Evolutionary conservation across 805 yeast species (phyloP).

Genomic region (Candida nanaspora): DNA sequence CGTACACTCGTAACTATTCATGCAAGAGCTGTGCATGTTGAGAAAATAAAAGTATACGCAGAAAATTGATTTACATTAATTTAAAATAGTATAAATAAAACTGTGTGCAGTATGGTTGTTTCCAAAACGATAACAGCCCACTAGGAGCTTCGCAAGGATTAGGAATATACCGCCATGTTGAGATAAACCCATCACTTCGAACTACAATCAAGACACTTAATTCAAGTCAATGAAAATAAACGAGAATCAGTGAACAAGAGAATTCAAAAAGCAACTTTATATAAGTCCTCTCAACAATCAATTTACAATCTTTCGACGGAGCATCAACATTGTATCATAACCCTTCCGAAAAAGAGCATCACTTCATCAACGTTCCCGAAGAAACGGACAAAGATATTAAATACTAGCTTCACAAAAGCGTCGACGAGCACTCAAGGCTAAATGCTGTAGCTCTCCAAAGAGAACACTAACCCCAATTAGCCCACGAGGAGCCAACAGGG

Average conservation of each 20-base stretch:
- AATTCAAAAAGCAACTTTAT: constrained; percentile 45
- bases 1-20: too few species aligned
- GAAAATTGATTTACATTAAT: not conserved
- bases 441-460: constrained; percentile 16
- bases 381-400: constrained; percentile 19
- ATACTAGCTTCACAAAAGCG: constrained; percentile 30
- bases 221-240: constrained; percentile 1
- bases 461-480: constrained; percentile 15
- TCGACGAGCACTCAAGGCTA: constrained; percentile 26
- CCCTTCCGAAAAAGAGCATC: constrained; percentile 7
- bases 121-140: constrained; percentile 97
- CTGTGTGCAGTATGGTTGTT: constrained; percentile 99
- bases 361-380: constrained; percentile 24
- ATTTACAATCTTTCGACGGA: constrained; percentile 97
- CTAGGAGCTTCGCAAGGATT: constrained; percentile 85
- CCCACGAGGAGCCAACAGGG: constrained; percentile 5
- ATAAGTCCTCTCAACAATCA: constrained; percentile 28
- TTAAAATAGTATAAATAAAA: not conserved
- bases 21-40: too few species aligned
- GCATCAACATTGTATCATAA: constrained; percentile 69
- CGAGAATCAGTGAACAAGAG: constrained; percentile 34
- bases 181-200: constrained; percentile 45
- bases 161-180: constrained; percentile 96
- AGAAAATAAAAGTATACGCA: too few species aligned
- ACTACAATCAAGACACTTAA: constrained; percentile 36